phyloP scores from a whole-genome alignment of 441 rosid species.

The Adansonia madagascariensis region DNA sequence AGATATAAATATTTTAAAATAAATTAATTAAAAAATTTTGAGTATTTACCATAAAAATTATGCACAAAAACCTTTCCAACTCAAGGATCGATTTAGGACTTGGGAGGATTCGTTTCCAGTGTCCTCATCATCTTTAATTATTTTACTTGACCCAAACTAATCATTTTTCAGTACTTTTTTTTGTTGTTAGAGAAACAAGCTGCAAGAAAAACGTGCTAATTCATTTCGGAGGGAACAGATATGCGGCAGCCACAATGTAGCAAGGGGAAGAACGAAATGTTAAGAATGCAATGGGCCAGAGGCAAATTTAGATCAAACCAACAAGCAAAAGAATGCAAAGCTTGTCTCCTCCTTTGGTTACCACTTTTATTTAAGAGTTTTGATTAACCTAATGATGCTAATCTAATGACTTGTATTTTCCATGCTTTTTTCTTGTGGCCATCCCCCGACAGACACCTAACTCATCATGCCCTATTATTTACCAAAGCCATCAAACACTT shows the following conservation, averaged over 20 bases:
- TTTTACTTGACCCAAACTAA: constrained; percentile 8
- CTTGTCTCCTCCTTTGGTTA: constrained; percentile 21
- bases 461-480: constrained; percentile 17
- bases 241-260: constrained; percentile 4
- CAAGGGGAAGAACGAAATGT: neutral
- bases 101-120: neutral
- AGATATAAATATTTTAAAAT: too few relatives aligned
- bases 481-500: constrained; percentile 14
- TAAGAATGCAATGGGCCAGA: neutral
- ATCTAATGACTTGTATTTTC: constrained; percentile 11
- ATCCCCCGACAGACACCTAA: constrained; percentile 27
- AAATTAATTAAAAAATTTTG: too few relatives aligned
- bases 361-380: constrained; percentile 2
- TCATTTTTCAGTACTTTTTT: neutral
- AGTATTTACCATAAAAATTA: neutral
- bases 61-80: neutral
- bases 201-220: constrained; percentile 8
- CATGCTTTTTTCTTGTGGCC: constrained; percentile 19
- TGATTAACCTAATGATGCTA: neutral
- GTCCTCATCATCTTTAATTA: neutral
- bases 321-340: constrained; percentile 28
- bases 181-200: constrained; percentile 6
- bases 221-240: constrained; percentile 17
- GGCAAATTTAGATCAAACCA: constrained; percentile 19
- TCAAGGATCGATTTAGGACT: neutral